Percentiles rank a stretch among this genome's conserved stretches.
Conservation (phyloP, 805 yeast genomes). For the Kazachstania martiniae region DNA sequence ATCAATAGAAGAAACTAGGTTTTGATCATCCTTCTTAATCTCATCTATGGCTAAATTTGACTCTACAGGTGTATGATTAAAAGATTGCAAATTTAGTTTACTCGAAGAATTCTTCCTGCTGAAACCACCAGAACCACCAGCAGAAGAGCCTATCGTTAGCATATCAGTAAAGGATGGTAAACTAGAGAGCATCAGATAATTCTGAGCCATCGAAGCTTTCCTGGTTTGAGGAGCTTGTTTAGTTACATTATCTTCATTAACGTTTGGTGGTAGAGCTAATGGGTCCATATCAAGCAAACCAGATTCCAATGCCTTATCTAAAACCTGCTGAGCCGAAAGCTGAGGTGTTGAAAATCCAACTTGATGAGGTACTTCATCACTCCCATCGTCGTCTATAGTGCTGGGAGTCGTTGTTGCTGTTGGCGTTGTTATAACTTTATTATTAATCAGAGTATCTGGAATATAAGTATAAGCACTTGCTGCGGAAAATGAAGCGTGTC, state of each 20-base stretch:
- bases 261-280: constrained; percentile 13
- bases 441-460: no score
- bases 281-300: constrained; percentile 18
- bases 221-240: background rate
- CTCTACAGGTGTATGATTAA: constrained; percentile 18
- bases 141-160: constrained; percentile 30
- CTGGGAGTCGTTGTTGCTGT: background rate
- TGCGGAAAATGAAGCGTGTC: constrained; percentile 34
- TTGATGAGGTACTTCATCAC: constrained; percentile 39
- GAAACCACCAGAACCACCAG: constrained; percentile 33
- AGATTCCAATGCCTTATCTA: constrained; percentile 17
- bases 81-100: constrained; percentile 24
- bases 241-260: background rate
- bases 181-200: constrained; percentile 14
- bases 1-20: background rate
- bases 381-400: background rate
- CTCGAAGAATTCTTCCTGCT: constrained; percentile 12
- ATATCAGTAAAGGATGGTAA: constrained; percentile 31
- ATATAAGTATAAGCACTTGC: constrained; percentile 24
- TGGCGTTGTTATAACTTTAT: background rate
- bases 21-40: background rate
- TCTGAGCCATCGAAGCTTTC: background rate
- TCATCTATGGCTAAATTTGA: background rate
- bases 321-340: constrained; percentile 37
- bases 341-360: constrained; percentile 80